Conservation (phyloP, 306 rosid species). For the Herpetospermum pedunculosum region DNA sequence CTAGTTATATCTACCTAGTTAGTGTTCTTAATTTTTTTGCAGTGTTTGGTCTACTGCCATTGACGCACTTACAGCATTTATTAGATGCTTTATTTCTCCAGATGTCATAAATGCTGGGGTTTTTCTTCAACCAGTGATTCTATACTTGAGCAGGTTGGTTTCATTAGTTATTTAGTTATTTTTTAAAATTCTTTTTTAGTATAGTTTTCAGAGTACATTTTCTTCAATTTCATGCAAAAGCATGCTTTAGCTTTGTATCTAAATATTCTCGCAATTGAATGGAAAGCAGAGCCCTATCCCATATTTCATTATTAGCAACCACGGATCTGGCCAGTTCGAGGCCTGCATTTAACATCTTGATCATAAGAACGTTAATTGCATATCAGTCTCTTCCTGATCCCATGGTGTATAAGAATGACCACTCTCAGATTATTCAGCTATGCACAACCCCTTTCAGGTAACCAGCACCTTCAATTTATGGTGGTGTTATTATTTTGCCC, state of each 20-base stretch:
- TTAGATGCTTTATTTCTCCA: constrained; percentile 63
- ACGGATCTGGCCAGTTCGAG: constrained; percentile 48
- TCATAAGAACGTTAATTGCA: constrained; percentile 62
- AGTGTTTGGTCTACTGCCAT: constrained; percentile 95
- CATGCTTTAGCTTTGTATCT: constrained; percentile 1
- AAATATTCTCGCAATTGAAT: constrained; percentile 18
- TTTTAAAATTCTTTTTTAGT: neutral
- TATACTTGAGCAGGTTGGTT: constrained; percentile 74
- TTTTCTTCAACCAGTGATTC: constrained; percentile 83
- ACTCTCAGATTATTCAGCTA: constrained; percentile 58
- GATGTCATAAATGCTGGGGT: constrained; percentile 40
- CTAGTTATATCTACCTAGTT: neutral
- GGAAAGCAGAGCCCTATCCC: constrained; percentile 72
- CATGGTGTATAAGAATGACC: constrained; percentile 60
- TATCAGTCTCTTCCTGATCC: constrained; percentile 91
- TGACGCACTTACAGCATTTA: constrained; percentile 79
- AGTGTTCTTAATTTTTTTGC: constrained; percentile 17
- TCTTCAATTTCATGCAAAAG: neutral
- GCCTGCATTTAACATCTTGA: constrained; percentile 53
- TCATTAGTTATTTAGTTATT: neutral
- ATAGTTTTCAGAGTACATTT: neutral
- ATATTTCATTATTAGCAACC: constrained; percentile 43
- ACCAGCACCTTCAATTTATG: constrained; percentile 4
- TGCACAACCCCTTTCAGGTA: constrained; percentile 94
- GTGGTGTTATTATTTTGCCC: neutral